Evolutionary conservation across 2,329 filamentous ascomycete genomes (phyloP).

Genomic region (Aaosphaeria arxii): DNA sequence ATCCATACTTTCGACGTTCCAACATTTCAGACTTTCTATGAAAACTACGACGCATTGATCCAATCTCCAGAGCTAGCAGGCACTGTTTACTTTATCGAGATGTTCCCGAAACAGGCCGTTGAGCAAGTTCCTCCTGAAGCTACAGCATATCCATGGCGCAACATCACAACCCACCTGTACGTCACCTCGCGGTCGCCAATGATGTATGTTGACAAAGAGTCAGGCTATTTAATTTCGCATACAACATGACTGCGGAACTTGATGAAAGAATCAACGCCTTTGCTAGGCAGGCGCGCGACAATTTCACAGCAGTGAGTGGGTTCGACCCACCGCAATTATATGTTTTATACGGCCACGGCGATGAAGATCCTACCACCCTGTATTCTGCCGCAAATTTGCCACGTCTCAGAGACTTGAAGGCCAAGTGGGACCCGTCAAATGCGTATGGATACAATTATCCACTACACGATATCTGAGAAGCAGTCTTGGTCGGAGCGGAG

Average conservation of each 20-base stretch:
- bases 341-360: constrained; percentile 31
- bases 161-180: constrained; percentile 4
- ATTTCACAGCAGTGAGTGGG: no score
- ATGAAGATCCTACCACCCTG: constrained; percentile 22
- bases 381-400: background rate
- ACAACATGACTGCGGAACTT: background rate
- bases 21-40: background rate
- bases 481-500: no score
- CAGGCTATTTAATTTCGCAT: background rate
- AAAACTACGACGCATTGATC: background rate
- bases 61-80: background rate
- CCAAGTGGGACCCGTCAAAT: no score
- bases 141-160: constrained; percentile 3
- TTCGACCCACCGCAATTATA: constrained; percentile 10
- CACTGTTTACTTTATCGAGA: constrained; percentile 1
- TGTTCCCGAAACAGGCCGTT: constrained; percentile 1
- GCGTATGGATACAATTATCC: no score
- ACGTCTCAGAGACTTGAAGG: no score
- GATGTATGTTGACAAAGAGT: background rate
- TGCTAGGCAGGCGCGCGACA: no score
- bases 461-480: no score
- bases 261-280: no score
- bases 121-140: background rate
- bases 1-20: background rate
- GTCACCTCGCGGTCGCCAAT: background rate